Evolutionary conservation across 139 green algal species (phyloP), one percentile per base, ranked within the genome.

Genomic region (Eudorina sp.): DNA sequence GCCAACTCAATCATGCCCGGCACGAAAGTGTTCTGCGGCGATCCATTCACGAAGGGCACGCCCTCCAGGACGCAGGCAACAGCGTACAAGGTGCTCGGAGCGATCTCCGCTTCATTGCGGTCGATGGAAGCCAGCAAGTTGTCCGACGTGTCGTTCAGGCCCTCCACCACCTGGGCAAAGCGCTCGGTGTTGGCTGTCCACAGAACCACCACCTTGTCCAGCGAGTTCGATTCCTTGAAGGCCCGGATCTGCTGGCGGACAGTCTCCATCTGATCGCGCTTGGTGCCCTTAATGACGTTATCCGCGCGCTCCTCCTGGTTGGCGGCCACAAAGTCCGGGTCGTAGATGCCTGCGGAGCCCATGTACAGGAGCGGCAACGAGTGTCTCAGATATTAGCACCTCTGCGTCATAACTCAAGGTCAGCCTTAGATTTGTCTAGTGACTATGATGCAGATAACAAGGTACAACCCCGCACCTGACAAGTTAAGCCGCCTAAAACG

Each of bases 111-210:
- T 92, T 99, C 96, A 74, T 96, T 89, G 23, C 84, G 60, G 8
- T 98, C 95, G 76, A 99, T 96, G 46, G 96, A 64, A 31, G 93
- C 93, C 76, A 98, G 75, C 83, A 99, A 94, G 94, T 98, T 99
- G 38, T 97, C 97, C 0, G 94, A 74, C 0, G 97, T 99, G 94
- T 99, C 98, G 89, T 99, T 99, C 46, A 99, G 73, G 64, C 98
- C 98, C 82, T 97, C 94, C 19, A 94, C 89, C 2, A 98, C 90
- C 93, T 95, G 89, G 48, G 94, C 93, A 84, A 98, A 99, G n/a
- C 98, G 94, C 94, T 99, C 98, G 0, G 98, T 99, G 95, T 99
- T 99, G 78, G 98, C 98, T 9, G 98, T 99, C 98, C 98, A 99
- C 79, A 99, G 94, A n/a, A 99, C 94, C 1, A 99, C 94, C 27